phyloP scores from a whole-genome alignment of 2,329 filamentous ascomycete genomes.

The Aspergillus sp. region DNA sequence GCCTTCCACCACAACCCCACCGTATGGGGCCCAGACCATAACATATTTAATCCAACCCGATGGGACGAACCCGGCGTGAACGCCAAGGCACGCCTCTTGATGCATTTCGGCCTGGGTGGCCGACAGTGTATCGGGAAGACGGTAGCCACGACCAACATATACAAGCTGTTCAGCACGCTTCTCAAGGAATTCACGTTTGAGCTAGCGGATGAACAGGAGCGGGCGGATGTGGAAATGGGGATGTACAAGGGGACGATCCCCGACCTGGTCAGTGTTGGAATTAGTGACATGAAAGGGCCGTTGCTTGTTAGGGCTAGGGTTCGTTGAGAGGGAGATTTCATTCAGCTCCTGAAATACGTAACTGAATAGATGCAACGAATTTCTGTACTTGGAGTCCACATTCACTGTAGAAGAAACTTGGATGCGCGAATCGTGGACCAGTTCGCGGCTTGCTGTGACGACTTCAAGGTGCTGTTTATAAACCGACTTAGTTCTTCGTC shows the following conservation, averaged over 20 bases:
- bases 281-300: neutral
- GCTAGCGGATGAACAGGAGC: conserved; percentile 22
- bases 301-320: neutral
- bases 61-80: conserved; percentile 24
- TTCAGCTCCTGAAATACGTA: neutral
- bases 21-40: conserved; percentile 34
- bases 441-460: neutral
- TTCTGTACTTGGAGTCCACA: neutral
- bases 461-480: neutral
- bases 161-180: conserved; percentile 33
- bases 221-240: neutral
- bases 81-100: conserved; percentile 24
- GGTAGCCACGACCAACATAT: conserved; percentile 36
- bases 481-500: neutral
- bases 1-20: conserved; percentile 35
- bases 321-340: neutral
- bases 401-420: neutral
- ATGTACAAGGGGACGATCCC: neutral
- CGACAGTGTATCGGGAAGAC: conserved; percentile 38
- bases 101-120: conserved; percentile 37
- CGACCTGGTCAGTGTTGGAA: conserved; percentile 1
- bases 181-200: conserved; percentile 31
- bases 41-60: conserved; percentile 30
- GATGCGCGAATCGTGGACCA: neutral
- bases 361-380: neutral